phyloP scores from a whole-genome alignment of 225 moss, liverwort and hornwort species.

The Neckera pumila region DNA sequence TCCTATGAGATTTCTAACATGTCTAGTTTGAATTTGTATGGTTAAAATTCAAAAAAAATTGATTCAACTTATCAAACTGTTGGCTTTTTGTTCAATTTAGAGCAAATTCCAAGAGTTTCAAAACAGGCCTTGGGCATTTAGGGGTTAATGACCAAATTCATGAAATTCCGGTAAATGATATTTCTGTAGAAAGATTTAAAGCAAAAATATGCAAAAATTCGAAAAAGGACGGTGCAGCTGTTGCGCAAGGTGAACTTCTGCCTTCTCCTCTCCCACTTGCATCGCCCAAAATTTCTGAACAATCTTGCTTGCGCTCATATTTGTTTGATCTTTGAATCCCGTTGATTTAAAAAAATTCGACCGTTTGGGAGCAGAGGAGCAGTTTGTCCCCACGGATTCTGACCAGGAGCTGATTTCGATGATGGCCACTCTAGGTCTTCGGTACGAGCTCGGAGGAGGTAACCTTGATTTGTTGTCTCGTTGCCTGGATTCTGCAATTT shows the following conservation, averaged over 20 bases:
- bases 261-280: not conserved
- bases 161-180: too few relatives aligned
- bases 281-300: not conserved
- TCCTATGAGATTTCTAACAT: too few relatives aligned
- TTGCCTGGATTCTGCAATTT: not conserved
- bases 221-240: not conserved
- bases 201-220: too few relatives aligned
- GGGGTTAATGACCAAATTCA: too few relatives aligned
- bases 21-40: too few relatives aligned
- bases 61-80: too few relatives aligned
- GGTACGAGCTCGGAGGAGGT: constrained; percentile 37
- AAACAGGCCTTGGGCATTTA: too few relatives aligned
- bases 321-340: not conserved
- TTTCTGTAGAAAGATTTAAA: too few relatives aligned
- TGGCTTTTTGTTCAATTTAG: too few relatives aligned
- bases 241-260: not conserved
- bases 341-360: not conserved
- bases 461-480: not conserved
- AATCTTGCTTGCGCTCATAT: not conserved
- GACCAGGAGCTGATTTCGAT: constrained; percentile 36
- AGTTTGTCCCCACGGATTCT: constrained; percentile 3
- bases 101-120: too few relatives aligned
- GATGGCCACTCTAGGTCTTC: constrained; percentile 71
- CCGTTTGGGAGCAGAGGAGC: not conserved
- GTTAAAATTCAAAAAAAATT: too few relatives aligned